Conservation (phyloP, 306 rosid species). For the Cucumis sativus region Cucumber_9930_V3 NC_026656.2:20541501-20542000, state of each 20-base stretch:
- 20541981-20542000: not conserved
- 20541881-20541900: not conserved
- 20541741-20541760: slow-evolving; percentile 3
- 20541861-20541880: not conserved
- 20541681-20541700: not conserved
- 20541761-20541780: not conserved
- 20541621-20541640: not conserved
- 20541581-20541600: not conserved
- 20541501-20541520: slow-evolving; percentile 18
- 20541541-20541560: slow-evolving; percentile 26
- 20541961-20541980: not conserved
- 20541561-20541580: slow-evolving; percentile 13
- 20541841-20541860: not conserved
- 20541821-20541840: not conserved
- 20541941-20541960: not conserved
- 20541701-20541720: not conserved
- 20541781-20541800: not conserved
- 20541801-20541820: not conserved
- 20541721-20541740: slow-evolving; percentile 1
- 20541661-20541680: not conserved
- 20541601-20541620: not conserved
- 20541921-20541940: not conserved
- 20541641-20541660: not conserved
- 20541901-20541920: not conserved
- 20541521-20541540: slow-evolving; percentile 46